Percentiles rank a stretch among this genome's conserved stretches.
phyloP scores from a whole-genome alignment of 345 rosid genomes.

The Combretum micranthum region DNA sequence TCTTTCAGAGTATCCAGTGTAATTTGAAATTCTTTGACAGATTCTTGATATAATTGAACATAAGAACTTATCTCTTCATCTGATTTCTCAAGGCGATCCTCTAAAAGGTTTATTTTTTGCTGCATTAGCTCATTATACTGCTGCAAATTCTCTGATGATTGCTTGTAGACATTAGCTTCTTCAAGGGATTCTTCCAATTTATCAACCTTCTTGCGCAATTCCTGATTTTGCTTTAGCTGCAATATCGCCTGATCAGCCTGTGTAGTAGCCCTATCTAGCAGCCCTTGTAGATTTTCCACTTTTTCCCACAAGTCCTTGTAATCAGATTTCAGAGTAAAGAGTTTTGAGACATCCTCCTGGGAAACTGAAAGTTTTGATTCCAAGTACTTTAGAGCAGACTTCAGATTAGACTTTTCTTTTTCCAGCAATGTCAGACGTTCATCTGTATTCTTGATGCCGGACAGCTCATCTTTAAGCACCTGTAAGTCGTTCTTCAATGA shows the following conservation, averaged over 20 bases:
- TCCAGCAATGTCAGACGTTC: slow-evolving; percentile 62
- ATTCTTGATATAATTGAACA: slow-evolving; percentile 73
- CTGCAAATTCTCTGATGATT: slow-evolving; percentile 65
- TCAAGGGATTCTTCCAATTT: slow-evolving; percentile 72
- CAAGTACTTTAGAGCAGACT: slow-evolving; percentile 65
- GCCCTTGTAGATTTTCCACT: slow-evolving; percentile 58
- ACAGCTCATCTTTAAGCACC: slow-evolving; percentile 47
- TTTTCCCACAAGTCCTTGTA: slow-evolving; percentile 60
- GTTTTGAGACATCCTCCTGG: slow-evolving; percentile 60
- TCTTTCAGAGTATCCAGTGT: slow-evolving; percentile 69
- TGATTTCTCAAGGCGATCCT: slow-evolving; percentile 75
- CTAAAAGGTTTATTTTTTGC: slow-evolving; percentile 71
- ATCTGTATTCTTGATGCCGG: slow-evolving; percentile 44
- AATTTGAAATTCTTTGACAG: slow-evolving; percentile 77
- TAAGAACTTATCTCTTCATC: slow-evolving; percentile 80
- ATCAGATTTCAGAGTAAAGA: slow-evolving; percentile 62
- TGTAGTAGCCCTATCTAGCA: slow-evolving; percentile 61
- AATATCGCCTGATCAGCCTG: slow-evolving; percentile 81
- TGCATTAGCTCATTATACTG: slow-evolving; percentile 82
- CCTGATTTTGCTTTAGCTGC: slow-evolving; percentile 80
- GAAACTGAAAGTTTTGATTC: slow-evolving; percentile 62
- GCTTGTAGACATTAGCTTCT: slow-evolving; percentile 63
- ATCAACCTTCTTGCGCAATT: slow-evolving; percentile 68
- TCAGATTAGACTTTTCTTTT: slow-evolving; percentile 50
- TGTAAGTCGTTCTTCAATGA: slow-evolving; percentile 61